Base-by-base conservation (phyloP, 768 basidiomycete species). In the Hebeloma cylindrosporum region DNA sequence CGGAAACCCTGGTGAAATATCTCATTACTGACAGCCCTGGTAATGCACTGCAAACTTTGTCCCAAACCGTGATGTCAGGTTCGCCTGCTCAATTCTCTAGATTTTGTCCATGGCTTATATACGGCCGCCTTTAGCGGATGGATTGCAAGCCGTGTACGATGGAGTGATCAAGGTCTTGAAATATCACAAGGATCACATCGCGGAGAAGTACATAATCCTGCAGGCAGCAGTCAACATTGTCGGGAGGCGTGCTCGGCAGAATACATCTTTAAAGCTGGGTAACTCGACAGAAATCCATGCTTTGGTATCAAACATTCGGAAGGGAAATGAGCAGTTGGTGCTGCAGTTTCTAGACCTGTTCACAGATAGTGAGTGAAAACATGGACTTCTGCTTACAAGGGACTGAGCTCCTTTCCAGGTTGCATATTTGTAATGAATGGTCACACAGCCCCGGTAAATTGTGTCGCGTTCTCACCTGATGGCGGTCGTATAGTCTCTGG, bases 391-490 rank as follows among this genome's bases (percentile, higher is more conserved):
- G n/a, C n/a, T n/a, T n/a, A n/a, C n/a, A n/a, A n/a, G n/a, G n/a
- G n/a, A n/a, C n/a, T n/a, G n/a, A n/a, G n/a, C n/a, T n/a, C n/a
- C n/a, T n/a, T n/a, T n/a, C n/a, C n/a, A n/a, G n/a, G n/a, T n/a
- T n/a, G n/a, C n/a, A n/a, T n/a, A n/a, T n/a, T 6, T 4, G 39
- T n/a, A 5, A 4, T 48, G 9, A 7, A 37, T 21, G 40, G 34
- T 27, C 45, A 53, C 23, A 39, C 17, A 10, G 40, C 18, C 13
- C 8, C 29, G 9, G 40, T 50, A 13, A 22, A 18, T 10, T 45
- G 42, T 9, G 38, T 50, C 13, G 51, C 48, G 13, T 51, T 51
- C 40, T 53, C 51, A 4, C 39, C 49, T 9, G 35, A 51, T 28
- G 39, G 49, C 20, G 44, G 29, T 13, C 27, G 7, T 1, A 11